Percentiles rank a stretch among this genome's conserved stretches.
These are phyloP conservation scores for Leptodontidium sp. DNA, from an alignment of 2,329 filamentous ascomycete species.

Conservation along the genomic window DNA sequence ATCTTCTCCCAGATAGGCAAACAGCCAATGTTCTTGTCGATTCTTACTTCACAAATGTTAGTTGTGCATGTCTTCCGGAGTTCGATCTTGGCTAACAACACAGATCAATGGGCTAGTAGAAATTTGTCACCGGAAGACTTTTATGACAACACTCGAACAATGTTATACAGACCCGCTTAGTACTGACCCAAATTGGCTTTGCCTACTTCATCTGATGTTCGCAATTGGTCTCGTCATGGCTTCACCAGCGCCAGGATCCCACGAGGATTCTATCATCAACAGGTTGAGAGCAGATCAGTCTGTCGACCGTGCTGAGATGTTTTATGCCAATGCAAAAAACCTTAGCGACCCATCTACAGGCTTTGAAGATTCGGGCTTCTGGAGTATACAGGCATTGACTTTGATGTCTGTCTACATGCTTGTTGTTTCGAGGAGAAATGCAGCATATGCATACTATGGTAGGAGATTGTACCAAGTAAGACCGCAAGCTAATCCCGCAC, in stretches of 20 bases:
- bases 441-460: constrained; percentile 69
- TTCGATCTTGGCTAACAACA: constrained; percentile 21
- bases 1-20: constrained; percentile 62
- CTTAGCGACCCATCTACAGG: constrained; percentile 56
- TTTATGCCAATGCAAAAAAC: constrained; percentile 66
- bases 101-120: constrained; percentile 69
- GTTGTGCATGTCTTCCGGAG: constrained; percentile 31
- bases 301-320: constrained; percentile 65
- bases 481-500: constrained; percentile 14
- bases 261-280: constrained; percentile 59
- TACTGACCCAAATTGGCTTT: constrained; percentile 60
- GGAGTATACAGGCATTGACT: constrained; percentile 69
- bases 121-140: constrained; percentile 61
- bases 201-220: constrained; percentile 67
- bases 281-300: constrained; percentile 56
- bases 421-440: constrained; percentile 66
- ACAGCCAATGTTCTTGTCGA: constrained; percentile 63
- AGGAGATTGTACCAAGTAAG: constrained; percentile 33
- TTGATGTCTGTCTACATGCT: constrained; percentile 73
- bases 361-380: constrained; percentile 69
- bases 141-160: constrained; percentile 57
- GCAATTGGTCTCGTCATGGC: constrained; percentile 69
- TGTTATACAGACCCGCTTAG: constrained; percentile 63
- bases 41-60: constrained; percentile 68
- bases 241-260: constrained; percentile 57